Evolutionary conservation across 2,329 filamentous ascomycete species (phyloP), one percentile per base, ranked within the genome.

Genomic region (Alternaria brassicicola): DNA sequence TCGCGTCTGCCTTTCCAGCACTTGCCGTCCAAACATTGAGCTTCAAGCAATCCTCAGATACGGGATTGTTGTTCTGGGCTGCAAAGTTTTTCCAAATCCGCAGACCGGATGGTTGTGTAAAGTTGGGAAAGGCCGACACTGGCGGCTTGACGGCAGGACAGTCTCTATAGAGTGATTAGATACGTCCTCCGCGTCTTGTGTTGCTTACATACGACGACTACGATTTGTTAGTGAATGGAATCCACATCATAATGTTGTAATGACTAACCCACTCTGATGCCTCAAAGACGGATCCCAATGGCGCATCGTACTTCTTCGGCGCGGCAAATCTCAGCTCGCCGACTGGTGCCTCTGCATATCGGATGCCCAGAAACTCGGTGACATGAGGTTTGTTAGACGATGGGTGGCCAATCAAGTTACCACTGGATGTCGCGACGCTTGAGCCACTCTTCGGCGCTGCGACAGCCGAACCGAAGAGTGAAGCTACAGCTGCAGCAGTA

Each of bases 281-380:
- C 39, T 67, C 57, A 39, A 66, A 70, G 7, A 72, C 52, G 8
- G 60, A 60, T 19, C 62, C 69, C 51, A 33, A 28, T 26, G 64
- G 64, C 21, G 70, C 67, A 28, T 64, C 33, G 57, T 68, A 72
- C 43, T 58, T 65, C 52, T 72, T 65, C 3, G 72, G 71, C 3
- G 72, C 63, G 9, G 69, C 72, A 55, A 76, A 78, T 35, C 76
- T 67, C 26, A 77, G 61, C 28, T 70, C 61, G 8, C 72, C 76
- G 17, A 73, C 55, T 9, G 76, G 75, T 15, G 75, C 66, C 57
- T 72, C 63, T 1, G 73, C 76, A 51, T 75, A 79, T 9, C 69
- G 71, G 33, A 78, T 74, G 17, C 75, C 76, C 17, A 78, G 55
- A 36, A 76, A 78, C 30, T 78, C 73, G 10, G 64, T 60, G 8